phyloP scores from a whole-genome alignment of 495 filamentous ascomycete species.

The Clohesyomyces aquaticus region DNA sequence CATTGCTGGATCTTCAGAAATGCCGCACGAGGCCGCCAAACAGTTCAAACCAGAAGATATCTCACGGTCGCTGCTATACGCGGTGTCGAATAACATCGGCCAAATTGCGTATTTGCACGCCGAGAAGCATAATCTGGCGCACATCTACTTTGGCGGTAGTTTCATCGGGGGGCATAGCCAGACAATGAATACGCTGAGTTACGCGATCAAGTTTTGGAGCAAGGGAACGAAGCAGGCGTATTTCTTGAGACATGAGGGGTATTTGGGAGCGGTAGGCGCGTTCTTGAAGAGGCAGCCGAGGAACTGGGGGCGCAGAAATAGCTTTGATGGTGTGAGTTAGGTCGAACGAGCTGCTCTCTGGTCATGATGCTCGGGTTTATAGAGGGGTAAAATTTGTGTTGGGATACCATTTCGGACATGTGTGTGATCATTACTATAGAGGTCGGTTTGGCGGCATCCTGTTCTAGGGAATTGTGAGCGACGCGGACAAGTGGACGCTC shows the following conservation, averaged over 20 bases:
- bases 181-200: conserved; percentile 95
- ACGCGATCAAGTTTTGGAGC: conserved; percentile 97
- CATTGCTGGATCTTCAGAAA: conserved; percentile 55
- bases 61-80: conserved; percentile 41
- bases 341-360: too few species aligned
- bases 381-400: too few species aligned
- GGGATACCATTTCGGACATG: too few species aligned
- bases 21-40: conserved; percentile 71
- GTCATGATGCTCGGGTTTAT: too few species aligned
- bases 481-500: too few species aligned
- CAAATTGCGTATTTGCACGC: conserved; percentile 96
- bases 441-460: too few species aligned
- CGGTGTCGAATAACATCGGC: conserved; percentile 84
- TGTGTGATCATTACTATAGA: too few species aligned
- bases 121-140: conserved; percentile 83
- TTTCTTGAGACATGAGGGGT: conserved; percentile 94
- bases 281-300: conserved; percentile 88
- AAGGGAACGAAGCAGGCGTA: conserved; percentile 93
- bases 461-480: too few species aligned
- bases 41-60: conserved; percentile 31
- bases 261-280: conserved; percentile 93
- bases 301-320: conserved; percentile 83
- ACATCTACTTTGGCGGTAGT: conserved; percentile 96
- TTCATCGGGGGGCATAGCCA: conserved; percentile 96
- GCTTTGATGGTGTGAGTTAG: too few species aligned